These are phyloP conservation scores for Ceratocystis harringtonii DNA, from an alignment of 2,329 filamentous ascomycete genomes.

Conservation along the genomic window DNA sequence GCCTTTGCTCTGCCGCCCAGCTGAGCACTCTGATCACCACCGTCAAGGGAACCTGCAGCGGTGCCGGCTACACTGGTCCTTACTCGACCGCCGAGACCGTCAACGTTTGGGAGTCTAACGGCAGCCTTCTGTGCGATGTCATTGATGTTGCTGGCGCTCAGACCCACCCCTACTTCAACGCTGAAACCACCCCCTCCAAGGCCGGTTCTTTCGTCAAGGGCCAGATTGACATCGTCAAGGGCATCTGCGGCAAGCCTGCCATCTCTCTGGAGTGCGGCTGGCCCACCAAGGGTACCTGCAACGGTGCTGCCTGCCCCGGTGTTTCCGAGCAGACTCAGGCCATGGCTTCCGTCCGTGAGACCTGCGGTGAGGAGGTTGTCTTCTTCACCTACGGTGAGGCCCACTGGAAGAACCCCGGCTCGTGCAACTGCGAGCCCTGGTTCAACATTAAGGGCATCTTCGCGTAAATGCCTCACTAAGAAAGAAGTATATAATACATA, in stretches of 20 bases:
- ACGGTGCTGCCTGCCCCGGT: constrained; percentile 59
- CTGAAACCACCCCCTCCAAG: constrained; percentile 41
- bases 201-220: constrained; percentile 63
- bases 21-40: constrained; percentile 57
- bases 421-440: constrained; percentile 60
- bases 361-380: constrained; percentile 52
- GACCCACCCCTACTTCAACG: constrained; percentile 91
- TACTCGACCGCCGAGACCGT: constrained; percentile 81
- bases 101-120: constrained; percentile 54
- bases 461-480: background rate
- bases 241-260: constrained; percentile 58
- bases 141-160: constrained; percentile 74
- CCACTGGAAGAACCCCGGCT: constrained; percentile 60
- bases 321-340: constrained; percentile 51
- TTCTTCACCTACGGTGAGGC: constrained; percentile 76
- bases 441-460: constrained; percentile 44
- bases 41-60: constrained; percentile 46
- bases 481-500: constrained; percentile 2
- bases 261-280: constrained; percentile 86
- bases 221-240: constrained; percentile 57
- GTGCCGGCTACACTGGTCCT: constrained; percentile 54
- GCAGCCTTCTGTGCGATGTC: constrained; percentile 47
- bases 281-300: constrained; percentile 55
- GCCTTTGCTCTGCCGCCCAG: constrained; percentile 45
- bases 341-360: constrained; percentile 52